These are phyloP conservation scores for Heritiera littoralis DNA, from an alignment of 345 rosid species.

Conservation along the genomic window DNA sequence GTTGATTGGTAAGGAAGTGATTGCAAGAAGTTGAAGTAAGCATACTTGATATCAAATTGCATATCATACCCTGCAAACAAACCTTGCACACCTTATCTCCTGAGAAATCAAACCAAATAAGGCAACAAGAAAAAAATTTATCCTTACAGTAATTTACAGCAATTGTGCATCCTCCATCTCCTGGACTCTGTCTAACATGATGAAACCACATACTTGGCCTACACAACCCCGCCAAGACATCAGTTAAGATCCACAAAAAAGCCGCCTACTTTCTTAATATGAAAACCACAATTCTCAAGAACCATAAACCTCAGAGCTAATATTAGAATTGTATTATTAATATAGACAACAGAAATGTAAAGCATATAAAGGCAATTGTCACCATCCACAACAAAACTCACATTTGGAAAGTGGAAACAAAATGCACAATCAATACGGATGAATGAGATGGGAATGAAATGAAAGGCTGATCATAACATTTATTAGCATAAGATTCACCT, in stretches of 20 bases:
- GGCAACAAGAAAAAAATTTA: background rate
- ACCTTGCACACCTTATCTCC: background rate
- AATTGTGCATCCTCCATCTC: constrained; percentile 65
- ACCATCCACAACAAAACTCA: background rate
- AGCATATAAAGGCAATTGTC: background rate
- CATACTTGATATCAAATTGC: constrained; percentile 88
- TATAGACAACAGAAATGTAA: background rate
- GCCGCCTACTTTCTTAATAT: background rate
- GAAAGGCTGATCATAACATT: background rate
- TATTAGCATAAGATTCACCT: background rate
- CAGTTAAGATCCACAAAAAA: background rate
- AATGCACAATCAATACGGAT: background rate
- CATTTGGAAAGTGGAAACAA: background rate
- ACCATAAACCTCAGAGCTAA: background rate
- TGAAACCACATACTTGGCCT: constrained; percentile 99
- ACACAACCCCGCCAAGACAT: constrained; percentile 26
- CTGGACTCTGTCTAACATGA: constrained; percentile 82
- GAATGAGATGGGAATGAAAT: background rate
- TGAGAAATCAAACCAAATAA: background rate
- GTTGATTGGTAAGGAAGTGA: constrained; percentile 44
- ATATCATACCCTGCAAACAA: constrained; percentile 79
- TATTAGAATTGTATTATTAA: background rate
- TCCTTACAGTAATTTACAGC: constrained; percentile 84
- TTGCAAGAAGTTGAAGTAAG: constrained; percentile 82
- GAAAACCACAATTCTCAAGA: constrained; percentile 1